These are phyloP conservation scores for Achaetomium macrosporum DNA, from an alignment of 2,329 filamentous ascomycete genomes.

Conservation along the genomic window DNA sequence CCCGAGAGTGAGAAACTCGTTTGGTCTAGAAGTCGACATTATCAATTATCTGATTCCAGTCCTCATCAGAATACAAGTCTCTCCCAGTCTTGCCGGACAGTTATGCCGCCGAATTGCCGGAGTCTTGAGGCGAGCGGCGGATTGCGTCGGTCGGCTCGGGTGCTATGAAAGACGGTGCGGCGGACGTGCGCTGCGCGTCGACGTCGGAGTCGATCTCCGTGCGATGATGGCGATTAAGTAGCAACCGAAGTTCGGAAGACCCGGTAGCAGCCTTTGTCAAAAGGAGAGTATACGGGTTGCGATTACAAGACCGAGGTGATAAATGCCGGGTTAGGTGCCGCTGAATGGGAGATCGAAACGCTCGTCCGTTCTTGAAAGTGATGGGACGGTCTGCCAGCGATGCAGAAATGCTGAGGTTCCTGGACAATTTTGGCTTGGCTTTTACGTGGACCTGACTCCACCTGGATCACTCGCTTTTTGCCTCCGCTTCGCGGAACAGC, in stretches of 20 bases:
- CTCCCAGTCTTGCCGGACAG: slow-evolving; percentile 14
- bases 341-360: slow-evolving; percentile 2
- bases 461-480: slow-evolving; percentile 1
- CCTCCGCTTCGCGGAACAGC: neutral
- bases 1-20: slow-evolving; percentile 73
- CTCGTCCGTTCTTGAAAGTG: neutral
- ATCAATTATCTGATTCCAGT: slow-evolving; percentile 65
- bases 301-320: slow-evolving; percentile 20
- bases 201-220: slow-evolving; percentile 14
- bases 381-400: neutral
- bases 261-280: neutral
- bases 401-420: slow-evolving; percentile 11
- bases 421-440: slow-evolving; percentile 15
- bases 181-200: slow-evolving; percentile 20
- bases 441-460: slow-evolving; percentile 2
- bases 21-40: slow-evolving; percentile 86
- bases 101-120: slow-evolving; percentile 12
- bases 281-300: slow-evolving; percentile 8
- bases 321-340: slow-evolving; percentile 6
- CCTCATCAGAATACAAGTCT: slow-evolving; percentile 37
- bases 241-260: slow-evolving; percentile 14
- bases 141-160: neutral
- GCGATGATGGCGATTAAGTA: slow-evolving; percentile 19
- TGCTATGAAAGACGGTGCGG: slow-evolving; percentile 11
- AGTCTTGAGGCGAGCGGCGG: slow-evolving; percentile 1